These are phyloP conservation scores for Jamesozyma lodderae DNA, from an alignment of 805 yeast genomes.

Conservation along the genomic window DNA sequence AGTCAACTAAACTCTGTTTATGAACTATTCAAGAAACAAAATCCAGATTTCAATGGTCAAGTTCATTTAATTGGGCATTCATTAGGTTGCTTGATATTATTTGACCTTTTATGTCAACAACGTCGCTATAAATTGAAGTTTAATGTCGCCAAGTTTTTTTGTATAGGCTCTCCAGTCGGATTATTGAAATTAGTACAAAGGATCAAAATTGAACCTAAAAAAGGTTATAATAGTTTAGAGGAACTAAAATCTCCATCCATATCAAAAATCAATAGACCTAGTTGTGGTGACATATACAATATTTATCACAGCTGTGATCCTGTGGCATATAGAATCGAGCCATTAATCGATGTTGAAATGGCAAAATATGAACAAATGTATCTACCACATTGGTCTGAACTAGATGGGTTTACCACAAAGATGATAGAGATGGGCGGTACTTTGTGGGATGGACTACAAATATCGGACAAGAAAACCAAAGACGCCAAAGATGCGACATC, in stretches of 20 bases:
- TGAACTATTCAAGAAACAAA: slow-evolving; percentile 44
- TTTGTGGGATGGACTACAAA: slow-evolving; percentile 15
- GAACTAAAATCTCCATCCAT: slow-evolving; percentile 4
- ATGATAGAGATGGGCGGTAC: slow-evolving; percentile 22
- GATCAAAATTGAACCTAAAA: slow-evolving; percentile 37
- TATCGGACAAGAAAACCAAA: background rate
- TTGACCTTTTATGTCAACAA: slow-evolving; percentile 59
- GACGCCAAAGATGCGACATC: background rate
- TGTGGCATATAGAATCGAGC: slow-evolving; percentile 82
- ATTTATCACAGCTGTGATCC: slow-evolving; percentile 89
- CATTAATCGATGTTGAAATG: slow-evolving; percentile 41
- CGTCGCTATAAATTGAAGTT: slow-evolving; percentile 45
- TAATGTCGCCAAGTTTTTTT: slow-evolving; percentile 64
- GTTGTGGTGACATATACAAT: slow-evolving; percentile 63
- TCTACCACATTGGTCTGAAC: slow-evolving; percentile 21
- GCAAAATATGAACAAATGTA: slow-evolving; percentile 19
- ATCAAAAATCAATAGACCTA: slow-evolving; percentile 32
- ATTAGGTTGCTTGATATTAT: slow-evolving; percentile 75
- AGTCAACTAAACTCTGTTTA: slow-evolving; percentile 56
- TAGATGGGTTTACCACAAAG: slow-evolving; percentile 24
- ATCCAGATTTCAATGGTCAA: slow-evolving; percentile 71
- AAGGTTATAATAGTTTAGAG: slow-evolving; percentile 18
- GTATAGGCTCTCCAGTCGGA: slow-evolving; percentile 87
- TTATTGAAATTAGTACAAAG: slow-evolving; percentile 69
- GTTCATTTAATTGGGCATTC: slow-evolving; percentile 87